Conservation (phyloP, 805 yeast species). For the Candida sonorensis region DNA sequence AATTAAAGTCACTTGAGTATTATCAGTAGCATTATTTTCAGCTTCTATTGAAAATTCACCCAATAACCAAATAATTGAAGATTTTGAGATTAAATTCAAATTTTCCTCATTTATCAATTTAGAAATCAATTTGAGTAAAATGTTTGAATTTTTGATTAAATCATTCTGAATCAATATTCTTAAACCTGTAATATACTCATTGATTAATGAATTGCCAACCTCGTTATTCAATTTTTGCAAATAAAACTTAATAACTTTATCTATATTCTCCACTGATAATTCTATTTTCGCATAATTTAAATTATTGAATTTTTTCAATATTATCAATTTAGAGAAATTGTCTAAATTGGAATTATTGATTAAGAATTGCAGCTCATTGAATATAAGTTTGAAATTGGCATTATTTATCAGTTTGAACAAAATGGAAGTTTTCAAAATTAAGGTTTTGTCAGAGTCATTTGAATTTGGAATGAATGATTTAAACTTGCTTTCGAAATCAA, state of each 20-base stretch:
- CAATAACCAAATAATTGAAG: slow-evolving; percentile 83
- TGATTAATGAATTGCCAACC: slow-evolving; percentile 31
- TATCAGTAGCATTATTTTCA: slow-evolving; percentile 9
- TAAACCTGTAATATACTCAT: slow-evolving; percentile 67
- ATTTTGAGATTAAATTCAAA: slow-evolving; percentile 46
- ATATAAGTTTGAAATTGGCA: slow-evolving; percentile 41
- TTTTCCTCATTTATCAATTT: slow-evolving; percentile 16
- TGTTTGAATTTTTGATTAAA: slow-evolving; percentile 44
- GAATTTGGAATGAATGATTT: slow-evolving; percentile 53
- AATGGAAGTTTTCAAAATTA: slow-evolving; percentile 49
- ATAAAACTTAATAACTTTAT: slow-evolving; percentile 59
- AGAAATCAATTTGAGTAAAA: slow-evolving; percentile 43
- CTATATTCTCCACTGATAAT: slow-evolving; percentile 36
- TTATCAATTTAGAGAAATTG: slow-evolving; percentile 29
- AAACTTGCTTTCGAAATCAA: slow-evolving; percentile 34
- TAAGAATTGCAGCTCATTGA: slow-evolving; percentile 60
- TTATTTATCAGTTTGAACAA: slow-evolving; percentile 53
- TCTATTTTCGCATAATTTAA: slow-evolving; percentile 19
- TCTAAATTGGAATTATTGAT: slow-evolving; percentile 24
- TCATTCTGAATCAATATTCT: slow-evolving; percentile 64
- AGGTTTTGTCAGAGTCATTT: slow-evolving; percentile 39
- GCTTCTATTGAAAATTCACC: slow-evolving; percentile 59
- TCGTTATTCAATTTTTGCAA: slow-evolving; percentile 31
- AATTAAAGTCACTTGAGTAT: slow-evolving; percentile 35
- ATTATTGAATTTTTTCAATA: slow-evolving; percentile 49